Percentiles rank a stretch among this genome's conserved stretches.
Conservation (phyloP, 1,284 basidiomycete genomes). For the Chalciporus piperatoides region DNA sequence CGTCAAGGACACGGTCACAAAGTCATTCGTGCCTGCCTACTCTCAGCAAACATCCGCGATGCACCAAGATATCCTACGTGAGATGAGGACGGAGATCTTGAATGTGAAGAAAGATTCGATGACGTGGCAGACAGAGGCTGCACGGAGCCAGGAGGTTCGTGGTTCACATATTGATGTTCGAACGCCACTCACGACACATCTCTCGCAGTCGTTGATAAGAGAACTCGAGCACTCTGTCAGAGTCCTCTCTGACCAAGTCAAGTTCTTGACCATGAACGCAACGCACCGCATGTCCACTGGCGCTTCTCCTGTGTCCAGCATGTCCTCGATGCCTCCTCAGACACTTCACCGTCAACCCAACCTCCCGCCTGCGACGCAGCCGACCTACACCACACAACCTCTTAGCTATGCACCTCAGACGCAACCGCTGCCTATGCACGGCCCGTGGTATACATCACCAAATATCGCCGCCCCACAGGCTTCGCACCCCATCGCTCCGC, state of each 20-base stretch:
- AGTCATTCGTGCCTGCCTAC: slow-evolving; percentile 70
- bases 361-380: slow-evolving; percentile 39
- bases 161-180: not conserved
- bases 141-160: slow-evolving; percentile 71
- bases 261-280: slow-evolving; percentile 63
- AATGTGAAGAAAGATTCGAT: slow-evolving; percentile 72
- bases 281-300: slow-evolving; percentile 28
- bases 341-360: slow-evolving; percentile 40
- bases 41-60: slow-evolving; percentile 64
- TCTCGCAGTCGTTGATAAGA: slow-evolving; percentile 58
- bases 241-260: slow-evolving; percentile 71
- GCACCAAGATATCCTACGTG: slow-evolving; percentile 73
- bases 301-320: slow-evolving; percentile 24
- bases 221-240: slow-evolving; percentile 75
- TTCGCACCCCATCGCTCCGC: slow-evolving; percentile 67
- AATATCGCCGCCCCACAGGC: slow-evolving; percentile 71
- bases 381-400: slow-evolving; percentile 26
- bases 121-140: slow-evolving; percentile 71
- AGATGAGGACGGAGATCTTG: slow-evolving; percentile 70
- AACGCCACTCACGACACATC: slow-evolving; percentile 8
- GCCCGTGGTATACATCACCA: slow-evolving; percentile 51
- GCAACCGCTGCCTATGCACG: slow-evolving; percentile 44
- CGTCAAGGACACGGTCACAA: slow-evolving; percentile 72
- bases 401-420: slow-evolving; percentile 38
- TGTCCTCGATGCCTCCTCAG: slow-evolving; percentile 27